Evolutionary conservation across 2,329 filamentous ascomycete species (phyloP).

Genomic region (Monosporascus sp.): DNA sequence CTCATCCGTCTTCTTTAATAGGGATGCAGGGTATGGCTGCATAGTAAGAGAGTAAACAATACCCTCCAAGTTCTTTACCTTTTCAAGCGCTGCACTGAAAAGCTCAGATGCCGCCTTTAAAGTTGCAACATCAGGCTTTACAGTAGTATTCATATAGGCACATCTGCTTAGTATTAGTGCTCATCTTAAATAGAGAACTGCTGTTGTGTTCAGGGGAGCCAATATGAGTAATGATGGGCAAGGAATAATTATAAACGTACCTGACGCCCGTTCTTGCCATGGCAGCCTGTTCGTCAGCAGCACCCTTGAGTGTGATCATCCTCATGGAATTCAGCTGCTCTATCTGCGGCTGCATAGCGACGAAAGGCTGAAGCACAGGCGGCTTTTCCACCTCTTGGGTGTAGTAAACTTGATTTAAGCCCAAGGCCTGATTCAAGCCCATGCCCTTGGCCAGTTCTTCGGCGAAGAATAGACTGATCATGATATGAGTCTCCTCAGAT

Average conservation of each 20-base stretch:
- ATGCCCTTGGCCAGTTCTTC: neutral
- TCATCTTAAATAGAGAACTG: neutral
- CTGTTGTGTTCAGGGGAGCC: neutral
- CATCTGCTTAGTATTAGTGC: neutral
- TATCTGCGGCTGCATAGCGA: slow-evolving; percentile 3
- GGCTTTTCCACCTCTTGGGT: slow-evolving; percentile 2
- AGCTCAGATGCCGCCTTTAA: slow-evolving; percentile 1
- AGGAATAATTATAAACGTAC: neutral
- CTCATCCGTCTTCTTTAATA: neutral
- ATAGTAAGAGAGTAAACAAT: slow-evolving; percentile 8
- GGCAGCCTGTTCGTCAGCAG: slow-evolving; percentile 1
- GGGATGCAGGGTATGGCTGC: slow-evolving; percentile 9
- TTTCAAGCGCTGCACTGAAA: neutral
- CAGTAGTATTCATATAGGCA: slow-evolving; percentile 9
- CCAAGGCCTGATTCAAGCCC: slow-evolving; percentile 2
- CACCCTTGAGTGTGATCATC: neutral
- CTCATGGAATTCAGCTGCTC: slow-evolving; percentile 3
- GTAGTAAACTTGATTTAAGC: slow-evolving; percentile 4
- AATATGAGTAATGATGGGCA: neutral
- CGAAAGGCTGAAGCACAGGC: slow-evolving; percentile 7
- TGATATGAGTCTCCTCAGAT: slow-evolving; percentile 4
- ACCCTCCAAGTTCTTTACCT: slow-evolving; percentile 3
- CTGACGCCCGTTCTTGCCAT: slow-evolving; percentile 5
- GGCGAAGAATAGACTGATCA: slow-evolving; percentile 4
- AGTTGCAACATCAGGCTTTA: slow-evolving; percentile 6